Evolutionary conservation across 106 monocot genomes (phyloP), one percentile per base, ranked within the genome.

Genomic region (Apostasia shenzhenica): DNA sequence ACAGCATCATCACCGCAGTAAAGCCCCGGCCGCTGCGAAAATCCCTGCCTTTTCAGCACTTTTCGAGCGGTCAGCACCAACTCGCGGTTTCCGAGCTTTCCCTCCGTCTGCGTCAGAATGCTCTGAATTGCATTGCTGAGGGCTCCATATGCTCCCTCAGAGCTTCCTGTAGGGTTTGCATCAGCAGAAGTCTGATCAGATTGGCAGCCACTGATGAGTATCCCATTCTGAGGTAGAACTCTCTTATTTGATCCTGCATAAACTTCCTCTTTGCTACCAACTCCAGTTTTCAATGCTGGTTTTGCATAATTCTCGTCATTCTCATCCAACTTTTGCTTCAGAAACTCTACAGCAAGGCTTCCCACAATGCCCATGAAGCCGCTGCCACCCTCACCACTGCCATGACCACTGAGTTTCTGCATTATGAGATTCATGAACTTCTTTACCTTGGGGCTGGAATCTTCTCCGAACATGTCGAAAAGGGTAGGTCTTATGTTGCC

Each of bases 371-470:
- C 75, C 89, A 89, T 72, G 63, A 97, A 61, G 26, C 84, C 77
- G 26, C 26, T 26, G 14, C 80, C 61, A 0, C 73, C 68, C 3
- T 67, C 76, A 9, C 60, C 74, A 1, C 48, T 43, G 12, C 64
- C 73, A 45, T 77, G 74, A 4, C 78, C 41, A 45, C 84, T 79
- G 56, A 86, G 73, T 77, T 91, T 85, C 63, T 69, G 70, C 70
- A 95, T 57, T 4, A 95, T 12, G 26, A 89, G 79, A 62, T 92
- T 92, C 89, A 92, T 97, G 81, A 97, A 97, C 49, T 89, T 97
- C 84, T 97, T 92, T 43, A 97, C 78, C 71, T 92, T 92, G 4
- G 95, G 95, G 73, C 95, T 95, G 2, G 95, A 73, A 67, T 95
- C 95, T 39, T 95, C 89, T 1, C 95, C 95, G 60, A 95, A 95